Evolutionary conservation across 768 basidiomycete species (phyloP), one percentile per base, ranked within the genome.

Genomic region (Tricholoma bakamatsutake): DNA sequence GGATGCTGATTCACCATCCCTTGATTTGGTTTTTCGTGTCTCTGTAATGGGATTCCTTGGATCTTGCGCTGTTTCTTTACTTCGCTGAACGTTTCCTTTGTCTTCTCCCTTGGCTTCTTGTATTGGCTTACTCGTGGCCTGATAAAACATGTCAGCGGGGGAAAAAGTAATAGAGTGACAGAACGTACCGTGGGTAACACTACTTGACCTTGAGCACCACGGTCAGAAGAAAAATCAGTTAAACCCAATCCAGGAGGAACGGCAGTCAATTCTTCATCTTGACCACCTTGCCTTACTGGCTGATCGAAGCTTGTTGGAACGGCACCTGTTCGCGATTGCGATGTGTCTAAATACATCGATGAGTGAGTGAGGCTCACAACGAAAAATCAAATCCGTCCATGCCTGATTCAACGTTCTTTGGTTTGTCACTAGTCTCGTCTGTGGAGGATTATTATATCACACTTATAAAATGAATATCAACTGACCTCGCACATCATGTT

Each of bases 401-500:
- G 6, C 43, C 43, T 33, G 53, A 35, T 51, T 11, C n/a, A 24
- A 4, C 27, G 42, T 18, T 39, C 5, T 33, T 0, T 18, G 49
- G 2, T 33, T 31, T 2, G 21, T 35, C 21, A 35, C 34, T 49
- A 28, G 8, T 1, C 18, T 58, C 52, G 12, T 53, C 59, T 58
- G 11, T 31, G 5, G 3, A 5, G 27, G 27, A n/a, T 18, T 9
- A 28, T 3, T 35, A 9, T 30, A 18, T 9, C 13, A 11, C n/a
- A 6, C 13, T n/a, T n/a, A 24, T 34, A 43, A 5, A 17, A 17
- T 13, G 5, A 6, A 31, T 2, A 2, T 10, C 2, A 9, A 52
- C 59, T 7, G 3, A 60, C 59, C 51, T 50, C 50, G 34, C 4
- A 55, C 39, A 50, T 34, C 27, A 4, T 55, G 43, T 30, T 61